phyloP scores from a whole-genome alignment of 306 rosid genomes.

The Vigna unguiculata region DNA sequence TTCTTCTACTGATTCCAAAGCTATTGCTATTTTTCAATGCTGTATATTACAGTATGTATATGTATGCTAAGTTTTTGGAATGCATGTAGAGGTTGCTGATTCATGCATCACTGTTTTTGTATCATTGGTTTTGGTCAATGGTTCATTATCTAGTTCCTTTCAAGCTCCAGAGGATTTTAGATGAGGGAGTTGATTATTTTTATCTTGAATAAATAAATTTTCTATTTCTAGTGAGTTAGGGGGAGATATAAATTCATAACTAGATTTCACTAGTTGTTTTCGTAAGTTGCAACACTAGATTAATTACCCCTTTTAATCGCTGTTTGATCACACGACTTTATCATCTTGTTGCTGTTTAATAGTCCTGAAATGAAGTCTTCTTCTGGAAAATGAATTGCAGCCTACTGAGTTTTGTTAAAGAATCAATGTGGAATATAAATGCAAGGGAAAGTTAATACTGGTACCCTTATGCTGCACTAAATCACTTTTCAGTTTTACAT shows the following conservation, averaged over 20 bases:
- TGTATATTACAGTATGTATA: not conserved
- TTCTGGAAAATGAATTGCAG: slow-evolving; percentile 13
- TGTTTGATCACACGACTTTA: not conserved
- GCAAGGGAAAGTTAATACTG: not conserved
- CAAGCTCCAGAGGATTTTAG: slow-evolving; percentile 2
- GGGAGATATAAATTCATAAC: not conserved
- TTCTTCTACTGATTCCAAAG: slow-evolving; percentile 19
- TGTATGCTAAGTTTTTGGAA: not conserved
- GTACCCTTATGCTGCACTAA: not conserved
- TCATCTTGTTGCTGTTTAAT: slow-evolving; percentile 1
- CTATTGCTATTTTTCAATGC: not conserved
- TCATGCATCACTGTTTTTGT: not conserved
- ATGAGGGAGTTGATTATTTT: not conserved
- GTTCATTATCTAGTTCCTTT: not conserved
- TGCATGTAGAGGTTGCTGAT: slow-evolving; percentile 20
- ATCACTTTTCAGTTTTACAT: slow-evolving; percentile 4
- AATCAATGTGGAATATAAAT: slow-evolving; percentile 6
- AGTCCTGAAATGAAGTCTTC: not conserved
- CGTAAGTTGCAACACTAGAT: not conserved
- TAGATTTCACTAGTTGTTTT: not conserved
- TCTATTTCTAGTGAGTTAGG: not conserved
- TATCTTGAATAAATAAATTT: not conserved
- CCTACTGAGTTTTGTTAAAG: slow-evolving; percentile 3
- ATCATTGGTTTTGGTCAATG: not conserved
- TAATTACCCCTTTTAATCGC: not conserved